A percentile compares a stretch with the other conserved stretches of the same genome.
phyloP scores from a whole-genome alignment of 176 grass and related monocot species.

The Hyparrhenia diplandra region DNA sequence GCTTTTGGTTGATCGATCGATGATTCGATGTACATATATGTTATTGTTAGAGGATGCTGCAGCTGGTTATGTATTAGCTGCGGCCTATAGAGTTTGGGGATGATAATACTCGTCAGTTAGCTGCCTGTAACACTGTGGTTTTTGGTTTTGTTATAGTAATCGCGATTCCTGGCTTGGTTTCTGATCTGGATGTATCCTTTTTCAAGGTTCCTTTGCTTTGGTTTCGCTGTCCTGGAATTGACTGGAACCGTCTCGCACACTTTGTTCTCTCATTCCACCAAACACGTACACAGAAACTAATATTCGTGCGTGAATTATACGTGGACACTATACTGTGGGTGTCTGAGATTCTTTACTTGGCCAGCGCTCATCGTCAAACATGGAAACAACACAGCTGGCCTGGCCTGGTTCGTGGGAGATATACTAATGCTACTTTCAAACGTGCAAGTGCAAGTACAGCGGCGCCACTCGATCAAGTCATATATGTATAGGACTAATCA shows the following conservation, averaged over 20 bases:
- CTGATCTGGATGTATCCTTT: not conserved
- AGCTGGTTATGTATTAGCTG: not conserved
- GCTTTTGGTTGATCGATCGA: not conserved
- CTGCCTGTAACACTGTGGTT: not conserved
- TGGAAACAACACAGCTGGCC: not conserved
- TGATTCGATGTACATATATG: not conserved
- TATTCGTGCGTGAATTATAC: not conserved
- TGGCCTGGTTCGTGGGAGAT: not conserved
- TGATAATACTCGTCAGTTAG: not conserved
- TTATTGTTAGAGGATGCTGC: not conserved
- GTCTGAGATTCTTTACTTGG: not conserved
- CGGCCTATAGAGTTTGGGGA: not conserved
- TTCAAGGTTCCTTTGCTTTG: not conserved
- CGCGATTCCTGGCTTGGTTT: not conserved
- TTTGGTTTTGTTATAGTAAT: not conserved
- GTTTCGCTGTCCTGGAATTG: not conserved
- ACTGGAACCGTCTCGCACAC: not conserved
- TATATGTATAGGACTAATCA: not conserved
- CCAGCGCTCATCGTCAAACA: not conserved
- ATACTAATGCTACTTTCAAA: not conserved
- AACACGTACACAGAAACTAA: too few relatives aligned
- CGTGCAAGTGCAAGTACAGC: not conserved
- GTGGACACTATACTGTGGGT: not conserved
- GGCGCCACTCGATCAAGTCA: not conserved
- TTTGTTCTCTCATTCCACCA: not conserved